Evolutionary conservation across 2,329 filamentous ascomycete species (phyloP).

Genomic region (Onygena corvina): DNA sequence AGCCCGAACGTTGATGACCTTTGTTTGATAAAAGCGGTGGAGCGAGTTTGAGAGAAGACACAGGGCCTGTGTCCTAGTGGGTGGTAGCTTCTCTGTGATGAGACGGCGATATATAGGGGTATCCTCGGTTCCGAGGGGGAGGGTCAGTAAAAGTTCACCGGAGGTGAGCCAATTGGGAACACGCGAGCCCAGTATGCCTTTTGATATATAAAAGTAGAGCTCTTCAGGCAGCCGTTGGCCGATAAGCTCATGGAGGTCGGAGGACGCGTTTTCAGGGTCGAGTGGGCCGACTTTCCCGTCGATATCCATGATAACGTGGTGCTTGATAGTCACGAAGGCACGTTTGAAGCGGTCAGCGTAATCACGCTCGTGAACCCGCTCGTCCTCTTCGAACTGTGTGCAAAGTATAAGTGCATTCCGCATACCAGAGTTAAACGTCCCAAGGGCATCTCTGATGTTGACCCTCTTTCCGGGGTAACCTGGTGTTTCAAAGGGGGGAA

Average conservation of each 20-base stretch:
- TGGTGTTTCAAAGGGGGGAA: conserved; percentile 61
- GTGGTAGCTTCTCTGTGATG: conserved; percentile 60
- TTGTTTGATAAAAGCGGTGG: conserved; percentile 71
- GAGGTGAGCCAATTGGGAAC: conserved; percentile 73
- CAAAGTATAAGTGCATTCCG: conserved; percentile 63
- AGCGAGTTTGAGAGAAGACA: conserved; percentile 67
- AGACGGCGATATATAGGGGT: conserved; percentile 71
- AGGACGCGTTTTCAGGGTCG: conserved; percentile 60
- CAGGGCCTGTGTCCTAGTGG: conserved; percentile 63
- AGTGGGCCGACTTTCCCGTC: conserved; percentile 67
- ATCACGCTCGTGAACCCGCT: conserved; percentile 55
- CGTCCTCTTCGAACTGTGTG: conserved; percentile 65
- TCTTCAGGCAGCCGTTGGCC: conserved; percentile 84
- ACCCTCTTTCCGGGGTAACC: conserved; percentile 43
- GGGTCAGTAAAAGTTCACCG: conserved; percentile 61
- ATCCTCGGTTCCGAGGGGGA: conserved; percentile 74
- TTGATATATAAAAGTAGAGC: conserved; percentile 78
- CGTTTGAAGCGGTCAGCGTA: conserved; percentile 82
- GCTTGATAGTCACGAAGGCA: conserved; percentile 71
- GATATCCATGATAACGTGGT: conserved; percentile 69
- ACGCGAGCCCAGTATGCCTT: conserved; percentile 65
- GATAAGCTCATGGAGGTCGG: conserved; percentile 78
- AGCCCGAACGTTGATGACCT: conserved; percentile 61
- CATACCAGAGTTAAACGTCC: conserved; percentile 55
- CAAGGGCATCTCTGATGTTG: conserved; percentile 63